Conservation (phyloP, 495 filamentous ascomycete genomes). For the Staphylotrichum tortipilum region DNA sequence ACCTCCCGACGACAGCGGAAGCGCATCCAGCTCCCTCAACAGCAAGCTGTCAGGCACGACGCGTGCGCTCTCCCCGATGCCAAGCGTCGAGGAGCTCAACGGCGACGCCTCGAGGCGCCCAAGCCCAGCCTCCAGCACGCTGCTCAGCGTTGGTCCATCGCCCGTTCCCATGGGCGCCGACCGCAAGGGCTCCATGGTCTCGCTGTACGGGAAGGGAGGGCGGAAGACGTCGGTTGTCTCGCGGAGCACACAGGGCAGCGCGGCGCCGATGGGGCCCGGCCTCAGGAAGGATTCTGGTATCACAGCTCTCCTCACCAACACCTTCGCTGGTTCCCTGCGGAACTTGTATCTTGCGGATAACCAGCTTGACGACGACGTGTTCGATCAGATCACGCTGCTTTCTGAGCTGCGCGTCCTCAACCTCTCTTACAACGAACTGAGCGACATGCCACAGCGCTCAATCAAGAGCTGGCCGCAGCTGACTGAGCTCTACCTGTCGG, state of each 20-base stretch:
- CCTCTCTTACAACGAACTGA: slow-evolving; percentile 88
- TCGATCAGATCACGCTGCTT: slow-evolving; percentile 77
- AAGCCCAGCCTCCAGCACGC: slow-evolving; percentile 71
- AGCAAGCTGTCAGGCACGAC: slow-evolving; percentile 43
- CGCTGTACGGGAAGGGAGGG: slow-evolving; percentile 62
- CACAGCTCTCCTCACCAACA: slow-evolving; percentile 60
- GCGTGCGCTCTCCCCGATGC: slow-evolving; percentile 46
- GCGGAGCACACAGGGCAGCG: slow-evolving; percentile 40
- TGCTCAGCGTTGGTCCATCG: slow-evolving; percentile 65
- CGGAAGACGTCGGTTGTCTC: slow-evolving; percentile 81
- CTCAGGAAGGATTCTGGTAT: slow-evolving; percentile 80
- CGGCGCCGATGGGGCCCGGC: slow-evolving; percentile 41
- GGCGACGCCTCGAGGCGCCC: slow-evolving; percentile 68
- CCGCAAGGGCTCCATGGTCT: slow-evolving; percentile 74
- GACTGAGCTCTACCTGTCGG: slow-evolving; percentile 87
- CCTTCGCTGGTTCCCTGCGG: slow-evolving; percentile 75
- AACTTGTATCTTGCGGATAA: slow-evolving; percentile 91
- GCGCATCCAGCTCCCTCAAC: slow-evolving; percentile 19
- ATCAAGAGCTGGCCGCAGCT: slow-evolving; percentile 81
- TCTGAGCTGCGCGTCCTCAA: slow-evolving; percentile 83
- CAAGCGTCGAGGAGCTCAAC: slow-evolving; percentile 69
- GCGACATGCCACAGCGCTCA: slow-evolving; percentile 80
- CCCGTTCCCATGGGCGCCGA: slow-evolving; percentile 50
- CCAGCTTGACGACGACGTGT: slow-evolving; percentile 82
- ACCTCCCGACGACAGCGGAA: slow-evolving; percentile 40